A percentile compares a stretch with the other conserved stretches of the same genome.
Evolutionary conservation across 495 filamentous ascomycete genomes (phyloP).

Genomic region (Penicillium chermesinum): DNA sequence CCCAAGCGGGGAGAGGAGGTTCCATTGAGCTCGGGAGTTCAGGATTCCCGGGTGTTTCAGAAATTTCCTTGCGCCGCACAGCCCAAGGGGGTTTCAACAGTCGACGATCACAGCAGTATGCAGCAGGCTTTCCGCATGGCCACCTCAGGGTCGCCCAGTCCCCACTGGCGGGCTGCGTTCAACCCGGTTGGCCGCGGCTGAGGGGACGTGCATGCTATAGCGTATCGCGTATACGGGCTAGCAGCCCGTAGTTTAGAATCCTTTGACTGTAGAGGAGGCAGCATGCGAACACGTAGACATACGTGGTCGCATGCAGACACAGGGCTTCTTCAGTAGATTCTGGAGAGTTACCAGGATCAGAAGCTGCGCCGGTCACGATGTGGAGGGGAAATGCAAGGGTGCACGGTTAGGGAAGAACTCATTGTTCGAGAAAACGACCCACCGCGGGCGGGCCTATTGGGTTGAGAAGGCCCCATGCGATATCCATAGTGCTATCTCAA

Average conservation of each 20-base stretch:
- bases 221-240: not conserved
- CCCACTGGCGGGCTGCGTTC: not conserved
- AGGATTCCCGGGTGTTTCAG: conserved; percentile 26
- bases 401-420: not conserved
- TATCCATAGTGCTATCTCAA: conserved; percentile 14
- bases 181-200: not conserved
- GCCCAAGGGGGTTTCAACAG: conserved; percentile 18
- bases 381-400: conserved; percentile 7
- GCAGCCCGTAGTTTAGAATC: too few relatives aligned
- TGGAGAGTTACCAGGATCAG: not conserved
- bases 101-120: conserved; percentile 16
- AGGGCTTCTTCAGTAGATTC: not conserved
- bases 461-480: conserved; percentile 4
- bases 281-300: too few relatives aligned
- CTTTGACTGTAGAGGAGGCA: too few relatives aligned
- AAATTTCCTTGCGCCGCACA: conserved; percentile 16
- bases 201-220: not conserved
- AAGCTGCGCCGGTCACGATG: too few relatives aligned
- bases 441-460: not conserved
- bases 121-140: conserved; percentile 13
- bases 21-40: not conserved
- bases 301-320: too few relatives aligned
- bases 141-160: not conserved
- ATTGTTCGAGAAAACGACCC: conserved; percentile 11
- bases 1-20: not conserved